Evolutionary conservation across 805 yeast species (phyloP).

Genomic region (Spathaspora girioi): DNA sequence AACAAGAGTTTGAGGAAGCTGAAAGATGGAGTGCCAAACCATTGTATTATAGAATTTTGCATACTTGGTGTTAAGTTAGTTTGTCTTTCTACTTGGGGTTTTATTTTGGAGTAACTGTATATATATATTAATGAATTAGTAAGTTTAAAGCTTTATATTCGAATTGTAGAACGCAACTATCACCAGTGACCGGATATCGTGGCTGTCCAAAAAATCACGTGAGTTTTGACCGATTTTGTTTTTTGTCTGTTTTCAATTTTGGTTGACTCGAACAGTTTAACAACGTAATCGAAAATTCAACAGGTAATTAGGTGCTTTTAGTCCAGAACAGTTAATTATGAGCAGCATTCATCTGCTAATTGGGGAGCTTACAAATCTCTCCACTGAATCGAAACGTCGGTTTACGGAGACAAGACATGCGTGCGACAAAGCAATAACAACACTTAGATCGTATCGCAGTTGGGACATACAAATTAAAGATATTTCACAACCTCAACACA

Average conservation of each 20-base stretch:
- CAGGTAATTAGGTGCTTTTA: background rate
- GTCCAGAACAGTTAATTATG: background rate
- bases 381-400: conserved; percentile 69
- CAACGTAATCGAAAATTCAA: background rate
- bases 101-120: background rate
- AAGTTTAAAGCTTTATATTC: background rate
- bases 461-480: conserved; percentile 16
- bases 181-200: background rate
- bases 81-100: background rate
- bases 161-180: too few relatives aligned
- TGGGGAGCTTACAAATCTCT: conserved; percentile 56
- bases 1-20: conserved; percentile 15
- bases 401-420: conserved; percentile 63
- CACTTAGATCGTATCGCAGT: conserved; percentile 8
- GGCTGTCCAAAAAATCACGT: too few relatives aligned
- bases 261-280: background rate
- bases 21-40: conserved; percentile 12
- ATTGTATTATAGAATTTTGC: conserved; percentile 9
- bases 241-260: background rate
- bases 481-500: conserved; percentile 9
- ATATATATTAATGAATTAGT: background rate
- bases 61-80: conserved; percentile 9
- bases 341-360: conserved; percentile 40
- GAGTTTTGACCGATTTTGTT: too few relatives aligned
- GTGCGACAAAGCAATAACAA: conserved; percentile 19